phyloP scores from a whole-genome alignment of 139 green algal species.

The Asterochloris erici region DNA sequence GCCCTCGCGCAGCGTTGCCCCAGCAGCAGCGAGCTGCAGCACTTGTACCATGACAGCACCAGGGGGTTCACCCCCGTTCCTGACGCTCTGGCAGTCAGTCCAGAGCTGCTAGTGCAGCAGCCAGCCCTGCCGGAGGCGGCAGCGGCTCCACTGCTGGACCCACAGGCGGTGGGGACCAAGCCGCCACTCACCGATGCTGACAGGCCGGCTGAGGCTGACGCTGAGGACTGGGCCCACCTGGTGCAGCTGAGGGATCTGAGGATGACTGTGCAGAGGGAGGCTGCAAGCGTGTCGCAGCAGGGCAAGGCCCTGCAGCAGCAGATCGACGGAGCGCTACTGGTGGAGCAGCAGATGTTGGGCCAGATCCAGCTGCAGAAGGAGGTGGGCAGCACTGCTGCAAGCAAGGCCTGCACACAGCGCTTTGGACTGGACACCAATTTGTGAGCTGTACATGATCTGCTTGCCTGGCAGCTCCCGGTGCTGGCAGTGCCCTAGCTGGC shows the following conservation, averaged over 20 bases:
- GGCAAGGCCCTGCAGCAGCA: neutral
- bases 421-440: neutral
- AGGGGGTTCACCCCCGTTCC: neutral
- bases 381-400: slow-evolving; percentile 1
- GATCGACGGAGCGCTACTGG: neutral
- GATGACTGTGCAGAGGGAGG: neutral
- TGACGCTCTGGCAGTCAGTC: neutral
- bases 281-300: neutral
- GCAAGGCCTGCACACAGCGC: neutral
- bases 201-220: neutral
- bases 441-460: neutral
- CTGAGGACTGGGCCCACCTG: slow-evolving; percentile 9
- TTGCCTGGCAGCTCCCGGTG: neutral
- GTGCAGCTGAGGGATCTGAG: slow-evolving; percentile 5
- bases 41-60: slow-evolving; percentile 5
- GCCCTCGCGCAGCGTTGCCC: neutral
- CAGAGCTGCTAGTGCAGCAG: neutral
- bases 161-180: neutral
- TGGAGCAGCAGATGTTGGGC: neutral
- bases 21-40: slow-evolving; percentile 1
- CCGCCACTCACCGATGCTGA: neutral
- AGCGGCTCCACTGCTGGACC: neutral
- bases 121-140: neutral
- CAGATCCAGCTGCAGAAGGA: too few relatives aligned
- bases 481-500: neutral